A percentile compares a stretch with the other conserved stretches of the same genome.
phyloP scores from a whole-genome alignment of 148 eudicot species.

The Spergularia marina region DNA sequence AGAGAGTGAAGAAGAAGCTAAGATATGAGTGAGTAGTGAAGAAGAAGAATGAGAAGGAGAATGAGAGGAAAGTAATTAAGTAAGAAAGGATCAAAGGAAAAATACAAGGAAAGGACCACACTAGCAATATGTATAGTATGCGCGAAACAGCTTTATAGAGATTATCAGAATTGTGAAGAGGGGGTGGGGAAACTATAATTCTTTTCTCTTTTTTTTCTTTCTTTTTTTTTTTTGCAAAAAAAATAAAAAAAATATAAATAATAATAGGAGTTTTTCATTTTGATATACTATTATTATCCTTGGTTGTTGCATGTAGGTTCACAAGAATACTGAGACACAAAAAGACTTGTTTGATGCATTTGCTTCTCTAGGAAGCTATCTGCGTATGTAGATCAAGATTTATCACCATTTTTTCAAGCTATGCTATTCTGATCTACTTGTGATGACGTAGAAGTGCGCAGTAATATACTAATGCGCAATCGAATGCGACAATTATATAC shows the following conservation, averaged over 20 bases:
- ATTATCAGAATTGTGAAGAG: constrained; percentile 4
- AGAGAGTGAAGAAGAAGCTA: not conserved
- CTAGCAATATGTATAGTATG: constrained; percentile 14
- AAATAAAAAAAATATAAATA: no score
- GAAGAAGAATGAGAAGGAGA: not conserved
- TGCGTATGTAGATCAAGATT: not conserved
- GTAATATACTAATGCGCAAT: no score
- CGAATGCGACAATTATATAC: no score
- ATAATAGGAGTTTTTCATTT: no score
- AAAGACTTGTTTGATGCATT: no score
- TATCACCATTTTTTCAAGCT: no score
- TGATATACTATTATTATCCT: no score
- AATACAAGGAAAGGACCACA: constrained; percentile 20
- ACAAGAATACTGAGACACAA: no score
- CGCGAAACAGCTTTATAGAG: constrained; percentile 36
- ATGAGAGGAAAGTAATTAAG: not conserved
- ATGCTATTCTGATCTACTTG: no score
- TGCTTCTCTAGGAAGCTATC: not conserved
- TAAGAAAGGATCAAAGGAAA: not conserved
- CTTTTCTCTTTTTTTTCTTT: not conserved
- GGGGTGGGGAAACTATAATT: not conserved
- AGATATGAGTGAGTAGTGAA: not conserved
- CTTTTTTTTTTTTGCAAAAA: not conserved
- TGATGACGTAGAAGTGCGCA: no score
- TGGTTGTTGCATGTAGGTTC: no score